phyloP scores from a whole-genome alignment of 441 rosid genomes.

The Adansonia gregorii region DNA sequence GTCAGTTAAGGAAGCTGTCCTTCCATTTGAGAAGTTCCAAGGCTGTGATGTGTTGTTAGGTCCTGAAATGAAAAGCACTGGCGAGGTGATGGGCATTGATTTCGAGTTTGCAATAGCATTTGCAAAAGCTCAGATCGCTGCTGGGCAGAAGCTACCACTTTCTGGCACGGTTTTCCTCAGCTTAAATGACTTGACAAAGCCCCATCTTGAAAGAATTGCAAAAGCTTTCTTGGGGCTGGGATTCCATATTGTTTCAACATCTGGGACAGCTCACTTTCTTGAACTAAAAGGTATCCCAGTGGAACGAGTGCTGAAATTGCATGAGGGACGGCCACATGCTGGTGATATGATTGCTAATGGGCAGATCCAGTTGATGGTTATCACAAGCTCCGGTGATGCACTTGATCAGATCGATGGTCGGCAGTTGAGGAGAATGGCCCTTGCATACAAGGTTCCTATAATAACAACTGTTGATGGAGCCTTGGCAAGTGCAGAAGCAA shows the following conservation, averaged over 20 bases:
- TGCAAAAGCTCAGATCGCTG: slow-evolving; percentile 93
- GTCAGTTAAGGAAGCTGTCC: slow-evolving; percentile 95
- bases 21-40: slow-evolving; percentile 90
- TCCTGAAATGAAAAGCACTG: slow-evolving; percentile 98
- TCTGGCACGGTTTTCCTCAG: slow-evolving; percentile 91
- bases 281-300: slow-evolving; percentile 71
- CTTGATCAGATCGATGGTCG: slow-evolving; percentile 88
- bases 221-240: slow-evolving; percentile 73
- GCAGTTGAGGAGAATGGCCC: slow-evolving; percentile 89
- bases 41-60: slow-evolving; percentile 95
- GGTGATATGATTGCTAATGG: slow-evolving; percentile 96
- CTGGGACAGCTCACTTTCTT: slow-evolving; percentile 89
- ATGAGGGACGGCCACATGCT: slow-evolving; percentile 93
- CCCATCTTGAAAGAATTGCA: slow-evolving; percentile 77
- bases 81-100: slow-evolving; percentile 93
- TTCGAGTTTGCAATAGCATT: slow-evolving; percentile 64
- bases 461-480: slow-evolving; percentile 93
- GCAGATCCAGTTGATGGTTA: slow-evolving; percentile 84
- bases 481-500: slow-evolving; percentile 86
- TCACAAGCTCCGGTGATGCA: slow-evolving; percentile 87
- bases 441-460: slow-evolving; percentile 89
- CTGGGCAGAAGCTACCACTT: slow-evolving; percentile 89
- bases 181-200: slow-evolving; percentile 85
- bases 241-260: slow-evolving; percentile 77
- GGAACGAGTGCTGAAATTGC: slow-evolving; percentile 88